Conservation (phyloP, 2,329 filamentous ascomycete species). For the Botryotinia globosa region DNA sequence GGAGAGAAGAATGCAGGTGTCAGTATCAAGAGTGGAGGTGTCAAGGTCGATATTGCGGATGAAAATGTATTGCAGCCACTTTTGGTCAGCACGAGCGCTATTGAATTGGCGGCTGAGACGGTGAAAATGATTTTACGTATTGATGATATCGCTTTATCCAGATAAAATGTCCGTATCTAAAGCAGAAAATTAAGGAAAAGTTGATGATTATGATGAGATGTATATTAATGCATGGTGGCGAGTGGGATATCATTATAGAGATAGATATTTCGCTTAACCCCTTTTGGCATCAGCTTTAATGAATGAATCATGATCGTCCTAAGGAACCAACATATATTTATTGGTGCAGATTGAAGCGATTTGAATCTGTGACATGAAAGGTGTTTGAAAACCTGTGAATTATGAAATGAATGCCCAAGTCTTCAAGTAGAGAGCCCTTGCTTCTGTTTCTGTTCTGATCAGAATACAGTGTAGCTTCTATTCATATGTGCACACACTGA, state of each 20-base stretch:
- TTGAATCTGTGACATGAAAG: too few species aligned
- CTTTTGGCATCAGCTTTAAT: constrained; percentile 19
- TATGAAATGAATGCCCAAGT: not conserved
- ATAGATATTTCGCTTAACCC: constrained; percentile 19
- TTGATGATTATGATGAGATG: constrained; percentile 18
- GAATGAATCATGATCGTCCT: constrained; percentile 18
- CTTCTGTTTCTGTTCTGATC: not conserved
- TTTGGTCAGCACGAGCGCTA: constrained; percentile 93
- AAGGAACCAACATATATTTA: not conserved
- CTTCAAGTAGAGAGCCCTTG: too few species aligned
- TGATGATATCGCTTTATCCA: constrained; percentile 36
- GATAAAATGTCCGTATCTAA: constrained; percentile 26
- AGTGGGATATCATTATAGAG: not conserved
- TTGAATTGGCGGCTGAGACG: constrained; percentile 95
- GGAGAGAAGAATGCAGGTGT: constrained; percentile 96
- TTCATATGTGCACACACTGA: not conserved
- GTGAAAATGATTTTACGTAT: constrained; percentile 58
- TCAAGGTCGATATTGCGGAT: constrained; percentile 94
- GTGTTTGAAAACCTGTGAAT: not conserved
- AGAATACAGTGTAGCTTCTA: not conserved
- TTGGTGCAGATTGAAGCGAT: not conserved
- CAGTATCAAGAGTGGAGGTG: constrained; percentile 95
- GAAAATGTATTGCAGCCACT: constrained; percentile 96
- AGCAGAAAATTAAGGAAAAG: constrained; percentile 7
- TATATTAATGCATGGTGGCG: constrained; percentile 20